A percentile compares a stretch with the other conserved stretches of the same genome.
phyloP scores from a whole-genome alignment of 192 early-diverging fungal genomes.

The Podila verticillata region DNA sequence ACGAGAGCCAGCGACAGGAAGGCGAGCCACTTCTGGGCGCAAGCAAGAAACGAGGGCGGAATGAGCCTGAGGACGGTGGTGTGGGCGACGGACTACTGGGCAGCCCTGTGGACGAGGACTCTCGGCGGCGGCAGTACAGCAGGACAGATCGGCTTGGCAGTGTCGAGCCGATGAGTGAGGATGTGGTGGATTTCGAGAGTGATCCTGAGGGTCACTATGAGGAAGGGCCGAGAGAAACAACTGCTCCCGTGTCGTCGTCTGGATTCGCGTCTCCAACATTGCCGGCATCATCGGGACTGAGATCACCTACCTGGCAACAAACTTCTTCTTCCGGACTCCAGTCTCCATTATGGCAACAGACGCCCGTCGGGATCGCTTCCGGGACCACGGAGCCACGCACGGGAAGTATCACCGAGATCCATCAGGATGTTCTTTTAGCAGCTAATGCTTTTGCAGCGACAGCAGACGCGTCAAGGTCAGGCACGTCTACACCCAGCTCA shows the following conservation, averaged over 20 bases:
- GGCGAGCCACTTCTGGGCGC: neutral
- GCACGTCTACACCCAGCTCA: neutral
- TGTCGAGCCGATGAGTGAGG: neutral
- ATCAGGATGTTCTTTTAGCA: neutral
- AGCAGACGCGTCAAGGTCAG: neutral
- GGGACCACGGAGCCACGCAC: conserved; percentile 9
- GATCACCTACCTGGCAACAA: neutral
- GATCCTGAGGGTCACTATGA: neutral
- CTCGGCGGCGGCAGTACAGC: neutral
- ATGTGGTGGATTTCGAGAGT: neutral
- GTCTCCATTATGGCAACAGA: too few relatives aligned
- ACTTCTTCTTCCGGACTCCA: neutral
- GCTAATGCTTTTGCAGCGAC: neutral
- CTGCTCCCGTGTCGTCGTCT: too few relatives aligned
- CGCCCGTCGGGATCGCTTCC: neutral
- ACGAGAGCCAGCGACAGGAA: neutral
- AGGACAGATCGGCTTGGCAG: neutral
- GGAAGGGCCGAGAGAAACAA: neutral
- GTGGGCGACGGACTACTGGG: neutral
- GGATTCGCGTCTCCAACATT: neutral
- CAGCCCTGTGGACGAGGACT: conserved; percentile 1
- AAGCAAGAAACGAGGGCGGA: conserved; percentile 14
- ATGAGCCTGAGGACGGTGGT: neutral
- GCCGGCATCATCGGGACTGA: neutral
- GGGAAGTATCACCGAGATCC: conserved; percentile 3